Evolutionary conservation across 2,329 filamentous ascomycete genomes (phyloP), one percentile per base, ranked within the genome.

Genomic region (Thelonectria rubi): DNA sequence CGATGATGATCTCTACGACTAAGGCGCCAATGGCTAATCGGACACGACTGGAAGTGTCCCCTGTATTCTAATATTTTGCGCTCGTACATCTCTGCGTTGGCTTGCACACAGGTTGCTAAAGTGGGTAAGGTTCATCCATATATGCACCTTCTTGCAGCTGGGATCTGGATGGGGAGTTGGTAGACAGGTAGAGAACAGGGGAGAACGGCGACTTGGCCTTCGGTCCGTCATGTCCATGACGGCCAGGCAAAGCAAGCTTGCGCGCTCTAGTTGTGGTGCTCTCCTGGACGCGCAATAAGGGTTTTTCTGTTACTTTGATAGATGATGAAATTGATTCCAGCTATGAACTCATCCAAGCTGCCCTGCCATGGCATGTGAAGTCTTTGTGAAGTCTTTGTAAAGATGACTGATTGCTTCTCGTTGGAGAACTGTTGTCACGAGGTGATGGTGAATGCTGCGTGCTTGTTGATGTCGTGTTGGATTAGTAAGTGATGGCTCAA

Each of bases 1-100:
- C 78, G 94, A 98, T 76, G 94, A 97, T 80, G 94, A 94, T 82
- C 91, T 98, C 78, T 98, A 98, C 80, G 92, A 97, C 82, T 97
- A 94, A 86, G 62, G 61, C 47, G 59, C 57, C 56, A 60, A 67
- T 53, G 55, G 58, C 52, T 65, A 62, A 55, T 59, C 55, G 63
- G 68, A 65, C 64, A 72, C 58, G 47, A 54, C 46, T 55, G 62
- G 59, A 56, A 55, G 66, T 61, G 67, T 69, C 72, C 69, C 67
- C 63, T 84, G 81, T 83, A 84, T 78, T 84, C 74, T 83, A 83
- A 76, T 77, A 77, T 77, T 78, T 75, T 69, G 71, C 70, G 65
- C 71, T 70, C 70, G 69, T 73, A 75, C 72, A 76, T 75, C 70
- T 75, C 73, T 75, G 72, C 73, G 70, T 74, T 59, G 56, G 65